Percentiles rank a stretch among this genome's conserved stretches.
Evolutionary conservation across 176 grass and related monocot species (phyloP).

Genomic region (Tuctoria greenei): DNA sequence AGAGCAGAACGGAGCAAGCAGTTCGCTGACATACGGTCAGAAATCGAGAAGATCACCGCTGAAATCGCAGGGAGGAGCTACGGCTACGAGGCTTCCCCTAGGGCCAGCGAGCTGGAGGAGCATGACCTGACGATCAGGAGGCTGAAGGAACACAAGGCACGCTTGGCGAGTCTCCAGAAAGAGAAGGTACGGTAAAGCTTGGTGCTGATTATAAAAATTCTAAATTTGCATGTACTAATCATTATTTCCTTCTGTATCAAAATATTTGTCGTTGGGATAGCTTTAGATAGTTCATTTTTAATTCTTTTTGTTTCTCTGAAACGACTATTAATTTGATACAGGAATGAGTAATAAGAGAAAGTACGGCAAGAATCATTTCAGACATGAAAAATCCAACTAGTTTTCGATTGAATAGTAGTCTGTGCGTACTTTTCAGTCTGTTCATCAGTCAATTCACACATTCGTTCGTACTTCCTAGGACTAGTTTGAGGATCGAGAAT

Average conservation of each 20-base stretch:
- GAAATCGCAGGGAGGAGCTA: constrained; percentile 45
- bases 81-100: constrained; percentile 15
- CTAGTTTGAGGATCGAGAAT: not conserved
- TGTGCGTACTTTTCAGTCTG: constrained; percentile 7
- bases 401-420: not conserved
- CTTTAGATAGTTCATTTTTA: no score
- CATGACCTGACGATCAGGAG: constrained; percentile 57
- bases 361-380: not conserved
- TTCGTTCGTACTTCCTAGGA: not conserved
- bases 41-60: constrained; percentile 51
- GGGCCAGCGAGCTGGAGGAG: constrained; percentile 27
- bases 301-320: no score
- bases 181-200: constrained; percentile 45
- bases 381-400: not conserved
- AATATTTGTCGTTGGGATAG: no score
- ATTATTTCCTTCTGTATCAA: no score
- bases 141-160: constrained; percentile 39
- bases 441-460: constrained; percentile 30
- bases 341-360: no score
- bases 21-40: constrained; percentile 41
- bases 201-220: constrained; percentile 3
- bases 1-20: constrained; percentile 52
- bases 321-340: no score
- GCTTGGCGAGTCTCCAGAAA: constrained; percentile 51
- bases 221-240: not conserved